Evolutionary conservation across 768 basidiomycete species (phyloP).

Genomic region (Dacryopinax primogenitus): DNA sequence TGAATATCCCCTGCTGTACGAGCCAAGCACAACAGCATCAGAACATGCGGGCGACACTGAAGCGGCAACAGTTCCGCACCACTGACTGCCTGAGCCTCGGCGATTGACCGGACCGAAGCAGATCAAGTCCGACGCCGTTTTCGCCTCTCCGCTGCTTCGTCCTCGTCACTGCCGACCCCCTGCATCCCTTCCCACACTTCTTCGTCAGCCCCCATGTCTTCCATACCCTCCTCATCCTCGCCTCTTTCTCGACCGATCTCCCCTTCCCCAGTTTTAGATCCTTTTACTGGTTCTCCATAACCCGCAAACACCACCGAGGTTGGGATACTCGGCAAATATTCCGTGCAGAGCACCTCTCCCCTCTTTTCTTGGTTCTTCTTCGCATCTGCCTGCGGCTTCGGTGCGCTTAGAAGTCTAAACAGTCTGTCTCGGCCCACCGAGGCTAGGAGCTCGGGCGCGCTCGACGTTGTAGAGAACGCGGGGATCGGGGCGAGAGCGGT

Average conservation of each 20-base stretch:
- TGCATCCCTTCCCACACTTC: conserved; percentile 3
- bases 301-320: not conserved
- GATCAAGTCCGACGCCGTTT: not conserved
- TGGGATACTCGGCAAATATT: not conserved
- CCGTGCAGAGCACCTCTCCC: not conserved
- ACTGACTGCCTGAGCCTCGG: too few relatives aligned
- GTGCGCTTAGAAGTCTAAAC: not conserved
- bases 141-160: not conserved
- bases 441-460: not conserved
- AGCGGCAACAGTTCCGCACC: too few relatives aligned
- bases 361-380: not conserved
- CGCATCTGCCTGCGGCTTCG: not conserved
- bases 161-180: conserved; percentile 2
- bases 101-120: not conserved
- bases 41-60: too few relatives aligned
- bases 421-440: not conserved
- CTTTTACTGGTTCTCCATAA: not conserved
- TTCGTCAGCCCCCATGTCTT: not conserved
- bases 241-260: not conserved
- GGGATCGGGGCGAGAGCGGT: not conserved
- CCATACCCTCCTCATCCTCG: conserved; percentile 1
- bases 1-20: too few relatives aligned
- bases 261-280: not conserved
- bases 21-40: too few relatives aligned
- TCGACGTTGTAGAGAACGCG: not conserved